These are phyloP conservation scores for Thermothelomyces thermophilus DNA, from an alignment of 2,329 filamentous ascomycete species.

Conservation along the genomic window DNA sequence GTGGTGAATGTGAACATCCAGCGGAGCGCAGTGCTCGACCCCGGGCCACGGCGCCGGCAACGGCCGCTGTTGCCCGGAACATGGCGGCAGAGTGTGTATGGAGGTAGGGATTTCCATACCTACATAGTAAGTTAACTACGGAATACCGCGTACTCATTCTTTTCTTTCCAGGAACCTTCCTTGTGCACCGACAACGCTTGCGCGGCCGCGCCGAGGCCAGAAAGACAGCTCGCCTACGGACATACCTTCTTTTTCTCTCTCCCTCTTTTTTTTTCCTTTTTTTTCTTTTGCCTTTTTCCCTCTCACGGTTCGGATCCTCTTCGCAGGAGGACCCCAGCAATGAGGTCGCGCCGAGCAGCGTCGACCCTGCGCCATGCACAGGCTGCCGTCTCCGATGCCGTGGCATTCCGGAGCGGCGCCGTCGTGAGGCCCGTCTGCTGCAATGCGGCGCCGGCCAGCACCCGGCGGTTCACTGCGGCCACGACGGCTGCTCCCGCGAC, in stretches of 20 bases:
- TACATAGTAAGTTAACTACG: too few relatives aligned
- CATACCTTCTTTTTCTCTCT: neutral
- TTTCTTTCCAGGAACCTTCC: neutral
- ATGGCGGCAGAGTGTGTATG: too few relatives aligned
- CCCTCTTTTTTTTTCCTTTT: too few relatives aligned
- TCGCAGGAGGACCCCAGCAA: conserved; percentile 7
- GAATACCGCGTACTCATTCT: too few relatives aligned
- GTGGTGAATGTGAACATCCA: neutral
- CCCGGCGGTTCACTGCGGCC: conserved; percentile 1
- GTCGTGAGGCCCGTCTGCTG: neutral
- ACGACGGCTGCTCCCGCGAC: neutral
- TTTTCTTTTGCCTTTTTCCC: too few relatives aligned
- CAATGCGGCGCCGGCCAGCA: conserved; percentile 10
- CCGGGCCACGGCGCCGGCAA: conserved; percentile 12
- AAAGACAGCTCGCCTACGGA: neutral
- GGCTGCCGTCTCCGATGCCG: conserved; percentile 3
- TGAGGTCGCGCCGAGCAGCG: conserved; percentile 17
- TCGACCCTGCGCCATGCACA: conserved; percentile 16
- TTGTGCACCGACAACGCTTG: neutral
- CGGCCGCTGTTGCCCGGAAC: conserved; percentile 5
- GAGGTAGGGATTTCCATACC: too few relatives aligned
- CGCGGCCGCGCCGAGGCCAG: neutral
- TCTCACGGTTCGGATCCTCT: neutral
- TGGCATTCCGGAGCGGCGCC: neutral
- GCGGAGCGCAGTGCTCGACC: neutral